Percentiles rank a stretch among this genome's conserved stretches.
These are phyloP conservation scores for Onygenales sp. DNA, from an alignment of 2,329 filamentous ascomycete genomes.

Conservation along the genomic window DNA sequence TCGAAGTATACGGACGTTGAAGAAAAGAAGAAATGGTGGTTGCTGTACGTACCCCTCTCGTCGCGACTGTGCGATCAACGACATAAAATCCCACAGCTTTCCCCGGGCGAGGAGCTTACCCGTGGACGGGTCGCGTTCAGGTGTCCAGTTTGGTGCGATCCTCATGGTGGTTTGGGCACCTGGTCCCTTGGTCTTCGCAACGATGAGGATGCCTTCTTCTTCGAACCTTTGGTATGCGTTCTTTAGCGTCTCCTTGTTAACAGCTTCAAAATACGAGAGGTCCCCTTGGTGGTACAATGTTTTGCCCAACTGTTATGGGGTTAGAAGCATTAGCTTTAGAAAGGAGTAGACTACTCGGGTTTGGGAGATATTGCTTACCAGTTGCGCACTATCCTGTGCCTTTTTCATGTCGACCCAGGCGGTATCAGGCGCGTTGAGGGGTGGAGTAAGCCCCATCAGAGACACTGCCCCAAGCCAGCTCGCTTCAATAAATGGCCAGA, in stretches of 20 bases:
- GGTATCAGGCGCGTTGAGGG: slow-evolving; percentile 45
- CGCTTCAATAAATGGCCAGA: slow-evolving; percentile 97
- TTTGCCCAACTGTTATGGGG: slow-evolving; percentile 62
- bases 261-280: slow-evolving; percentile 91
- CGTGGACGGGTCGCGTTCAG: slow-evolving; percentile 52
- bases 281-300: slow-evolving; percentile 97
- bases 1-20: neutral
- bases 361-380: slow-evolving; percentile 43
- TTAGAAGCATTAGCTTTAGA: neutral
- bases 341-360: neutral
- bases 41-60: slow-evolving; percentile 56
- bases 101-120: slow-evolving; percentile 60
- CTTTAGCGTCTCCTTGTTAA: slow-evolving; percentile 95
- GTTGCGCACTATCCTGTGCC: slow-evolving; percentile 70
- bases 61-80: slow-evolving; percentile 71
- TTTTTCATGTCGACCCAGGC: slow-evolving; percentile 70
- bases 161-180: slow-evolving; percentile 41
- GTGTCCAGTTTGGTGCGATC: slow-evolving; percentile 66
- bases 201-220: slow-evolving; percentile 78
- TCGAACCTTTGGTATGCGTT: slow-evolving; percentile 84
- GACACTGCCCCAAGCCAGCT: slow-evolving; percentile 86
- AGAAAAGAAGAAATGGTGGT: neutral
- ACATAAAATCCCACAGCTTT: slow-evolving; percentile 82
- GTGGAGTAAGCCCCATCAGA: slow-evolving; percentile 76
- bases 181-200: slow-evolving; percentile 53